phyloP scores from a whole-genome alignment of 2,329 filamentous ascomycete species.

The Pseudogymnoascus sp. region DNA sequence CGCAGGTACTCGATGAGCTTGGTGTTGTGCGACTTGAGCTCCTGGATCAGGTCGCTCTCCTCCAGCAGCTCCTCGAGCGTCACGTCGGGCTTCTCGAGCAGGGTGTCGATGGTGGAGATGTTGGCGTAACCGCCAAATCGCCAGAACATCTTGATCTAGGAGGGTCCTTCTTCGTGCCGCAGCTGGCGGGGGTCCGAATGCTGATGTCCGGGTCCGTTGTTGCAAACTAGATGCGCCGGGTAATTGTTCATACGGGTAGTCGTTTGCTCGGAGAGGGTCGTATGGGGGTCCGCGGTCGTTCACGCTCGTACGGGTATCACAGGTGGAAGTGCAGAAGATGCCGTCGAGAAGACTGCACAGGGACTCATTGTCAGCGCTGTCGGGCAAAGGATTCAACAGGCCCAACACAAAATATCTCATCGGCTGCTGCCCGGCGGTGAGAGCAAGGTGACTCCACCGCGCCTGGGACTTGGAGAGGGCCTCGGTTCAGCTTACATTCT shows the following conservation, averaged over 20 bases:
- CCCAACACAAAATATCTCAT: not conserved
- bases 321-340: not conserved
- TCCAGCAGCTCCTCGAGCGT: slow-evolving; percentile 93
- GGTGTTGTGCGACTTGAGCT: slow-evolving; percentile 96
- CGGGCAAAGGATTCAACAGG: not conserved
- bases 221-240: slow-evolving; percentile 17
- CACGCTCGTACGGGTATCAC: slow-evolving; percentile 8
- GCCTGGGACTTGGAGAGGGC: not conserved
- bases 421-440: not conserved
- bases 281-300: not conserved
- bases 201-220: slow-evolving; percentile 15
- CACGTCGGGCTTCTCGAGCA: slow-evolving; percentile 92
- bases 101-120: slow-evolving; percentile 90
- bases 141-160: slow-evolving; percentile 83
- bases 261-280: slow-evolving; percentile 6
- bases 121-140: slow-evolving; percentile 98
- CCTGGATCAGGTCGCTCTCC: slow-evolving; percentile 92
- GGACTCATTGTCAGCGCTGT: not conserved
- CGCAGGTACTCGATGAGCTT: slow-evolving; percentile 95
- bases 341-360: not conserved
- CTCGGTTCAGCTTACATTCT: slow-evolving; percentile 6
- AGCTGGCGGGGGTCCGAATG: slow-evolving; percentile 19
- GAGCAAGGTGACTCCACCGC: not conserved
- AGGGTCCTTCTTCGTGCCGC: slow-evolving; percentile 26
- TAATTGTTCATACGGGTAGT: slow-evolving; percentile 27